Evolutionary conservation across 139 green algal species (phyloP), one percentile per base, ranked within the genome.

Genomic region (Yamagishiella unicocca): DNA sequence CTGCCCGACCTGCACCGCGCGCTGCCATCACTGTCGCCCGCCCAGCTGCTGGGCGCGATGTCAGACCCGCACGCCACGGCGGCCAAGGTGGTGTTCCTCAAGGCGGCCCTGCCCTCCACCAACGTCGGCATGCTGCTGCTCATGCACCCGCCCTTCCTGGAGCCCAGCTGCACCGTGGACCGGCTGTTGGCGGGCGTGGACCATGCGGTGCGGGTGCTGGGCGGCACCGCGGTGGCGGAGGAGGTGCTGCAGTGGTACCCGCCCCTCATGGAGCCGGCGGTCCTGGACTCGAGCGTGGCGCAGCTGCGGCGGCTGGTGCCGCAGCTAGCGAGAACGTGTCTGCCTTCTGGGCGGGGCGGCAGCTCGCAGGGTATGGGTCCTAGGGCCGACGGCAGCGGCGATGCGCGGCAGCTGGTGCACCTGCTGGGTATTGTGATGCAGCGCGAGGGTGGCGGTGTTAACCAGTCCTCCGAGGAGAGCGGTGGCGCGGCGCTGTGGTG

Each of bases 221-320:
- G 82, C 37, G 67, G 67, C 7, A 19, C 1, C 0, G 67, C 12
- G 14, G 46, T 71, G 35, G 82, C 67, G 27, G 82, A 80, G 38
- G 67, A 61, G 46, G 67, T 80, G 35, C 27, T 87, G 45, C 82
- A 87, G 46, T 87, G 82, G 82, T 87, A 87, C 82, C 82, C 82
- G 27, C 50, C 82, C 46, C 37, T 87, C 35, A 31, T 81, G 35
- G 67, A 80, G 2, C 82, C 66, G 33, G 37, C 9, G 35, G 46
- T 80, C 14, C 38, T 87, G 33, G 82, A 87, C 53, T 35, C 29
- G 19, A 38, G 38, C 9, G 1, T 87, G 2, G 67, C 67, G 35
- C 40, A 87, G 82, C 67, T 87, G 50, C 24, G 35, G 35, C 67
- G 82, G 33, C 67, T 87, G 46, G 82, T 87, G 45, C 82, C 82